Base-by-base conservation (phyloP, 106 monocot genomes). In the Chionographis japonica region DNA sequence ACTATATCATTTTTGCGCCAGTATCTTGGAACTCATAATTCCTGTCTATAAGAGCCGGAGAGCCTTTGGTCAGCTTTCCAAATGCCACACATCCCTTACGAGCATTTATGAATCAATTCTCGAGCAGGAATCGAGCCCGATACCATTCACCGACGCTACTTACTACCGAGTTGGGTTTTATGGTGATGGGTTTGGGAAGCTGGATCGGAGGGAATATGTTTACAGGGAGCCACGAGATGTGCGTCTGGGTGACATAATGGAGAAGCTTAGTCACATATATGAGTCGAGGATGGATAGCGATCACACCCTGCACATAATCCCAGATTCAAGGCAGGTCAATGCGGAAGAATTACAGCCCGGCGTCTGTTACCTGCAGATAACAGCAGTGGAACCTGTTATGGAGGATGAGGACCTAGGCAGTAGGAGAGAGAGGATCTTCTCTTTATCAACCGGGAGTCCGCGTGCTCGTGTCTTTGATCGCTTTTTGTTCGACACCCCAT, bases 331-430 rank as follows among this genome's bases (percentile, higher is more conserved):
- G 63, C 98, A 99, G 71, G 98, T 99, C n/a, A 90, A 90, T 72
- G 87, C 90, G 6, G 93, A 90, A 35, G 98, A 99, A 58, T 78
- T 99, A 60, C 93, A 99, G 62, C 79, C 98, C 61, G 90, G 87
- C 46, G 90, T 99, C 3, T 93, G 98, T 72, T 99, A 99, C 68
- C 79, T 99, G 37, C 98, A 99, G 71, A 93, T 99, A 71, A 99
- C 93, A 11, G 98, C 98, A 37, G 98, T 93, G 27, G 98, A 99
- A 69, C 88, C 98, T 72, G 98, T 99, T 59, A 93, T 99, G 98
- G 98, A 99, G 67, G 98, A 92, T 77, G 98, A 99, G 74, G 98
- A 99, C 53, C 68, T 99, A 52, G 87, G 85, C 7, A 93, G 90
- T 65, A 80, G 98, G 66, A 79, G 93, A 79, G 93, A 99, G 60